These are phyloP conservation scores for Fraxinus velutina DNA, from an alignment of 305 asterid species.

Conservation along the genomic window DNA sequence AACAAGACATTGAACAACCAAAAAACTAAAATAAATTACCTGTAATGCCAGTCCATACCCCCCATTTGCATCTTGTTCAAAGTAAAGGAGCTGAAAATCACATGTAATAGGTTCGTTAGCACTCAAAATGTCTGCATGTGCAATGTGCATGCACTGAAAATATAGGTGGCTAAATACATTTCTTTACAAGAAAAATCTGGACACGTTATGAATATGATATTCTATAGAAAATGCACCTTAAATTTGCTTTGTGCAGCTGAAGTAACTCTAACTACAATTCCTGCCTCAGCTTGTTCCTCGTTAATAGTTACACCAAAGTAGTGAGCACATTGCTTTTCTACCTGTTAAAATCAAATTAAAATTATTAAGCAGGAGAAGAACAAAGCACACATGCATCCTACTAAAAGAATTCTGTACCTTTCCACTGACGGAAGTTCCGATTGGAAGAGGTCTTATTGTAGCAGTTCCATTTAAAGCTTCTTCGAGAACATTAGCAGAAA, in stretches of 20 bases:
- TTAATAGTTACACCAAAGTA: slow-evolving; percentile 91
- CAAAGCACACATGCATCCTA: slow-evolving; percentile 10
- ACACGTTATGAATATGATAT: too few species aligned
- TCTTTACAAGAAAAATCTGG: slow-evolving; percentile 1
- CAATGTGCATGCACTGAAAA: slow-evolving; percentile 15
- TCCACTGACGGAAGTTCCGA: slow-evolving; percentile 87
- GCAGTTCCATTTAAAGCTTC: slow-evolving; percentile 97
- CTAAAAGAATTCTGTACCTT: slow-evolving; percentile 49
- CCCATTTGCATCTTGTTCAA: slow-evolving; percentile 84
- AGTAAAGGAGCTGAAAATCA: slow-evolving; percentile 81
- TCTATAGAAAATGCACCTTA: slow-evolving; percentile 46
- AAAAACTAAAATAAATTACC: slow-evolving; percentile 39
- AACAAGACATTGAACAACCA: too few species aligned
- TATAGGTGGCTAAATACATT: background rate
- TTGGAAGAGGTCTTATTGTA: slow-evolving; percentile 90
- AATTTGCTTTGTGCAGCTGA: slow-evolving; percentile 97
- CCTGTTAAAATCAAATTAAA: slow-evolving; percentile 42
- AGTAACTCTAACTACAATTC: slow-evolving; percentile 86
- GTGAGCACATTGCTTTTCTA: slow-evolving; percentile 93
- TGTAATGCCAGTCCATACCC: slow-evolving; percentile 96
- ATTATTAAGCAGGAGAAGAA: background rate
- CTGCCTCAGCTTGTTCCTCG: slow-evolving; percentile 90
- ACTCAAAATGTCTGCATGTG: slow-evolving; percentile 12
- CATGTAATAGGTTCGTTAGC: slow-evolving; percentile 29
- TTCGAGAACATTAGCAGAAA: slow-evolving; percentile 96